These are phyloP conservation scores for Massarina eburnea DNA, from an alignment of 2,329 filamentous ascomycete species.

Conservation along the genomic window DNA sequence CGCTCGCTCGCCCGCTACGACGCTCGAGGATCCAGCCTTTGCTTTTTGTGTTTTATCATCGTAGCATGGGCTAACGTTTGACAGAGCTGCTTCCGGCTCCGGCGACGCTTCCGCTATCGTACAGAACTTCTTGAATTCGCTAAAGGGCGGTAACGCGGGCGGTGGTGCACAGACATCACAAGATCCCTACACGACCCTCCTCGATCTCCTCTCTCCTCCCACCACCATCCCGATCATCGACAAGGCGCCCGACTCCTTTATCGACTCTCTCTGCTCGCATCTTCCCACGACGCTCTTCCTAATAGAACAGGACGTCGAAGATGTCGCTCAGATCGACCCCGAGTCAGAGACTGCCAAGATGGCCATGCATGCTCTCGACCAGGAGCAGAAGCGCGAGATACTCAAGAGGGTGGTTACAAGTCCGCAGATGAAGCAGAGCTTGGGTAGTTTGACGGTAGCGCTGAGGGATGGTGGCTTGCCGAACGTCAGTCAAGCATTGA, in stretches of 20 bases:
- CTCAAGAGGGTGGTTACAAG: slow-evolving; percentile 81
- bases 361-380: slow-evolving; percentile 71
- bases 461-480: slow-evolving; percentile 88
- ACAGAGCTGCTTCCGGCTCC: slow-evolving; percentile 53
- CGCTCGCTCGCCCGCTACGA: slow-evolving; percentile 30
- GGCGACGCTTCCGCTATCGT: slow-evolving; percentile 75
- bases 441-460: slow-evolving; percentile 82
- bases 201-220: slow-evolving; percentile 78
- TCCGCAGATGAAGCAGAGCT: slow-evolving; percentile 86
- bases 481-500: slow-evolving; percentile 82
- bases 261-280: slow-evolving; percentile 75
- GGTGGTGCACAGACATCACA: slow-evolving; percentile 47
- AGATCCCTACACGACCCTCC: slow-evolving; percentile 77
- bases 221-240: slow-evolving; percentile 79
- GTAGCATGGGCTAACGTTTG: slow-evolving; percentile 25
- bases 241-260: slow-evolving; percentile 61
- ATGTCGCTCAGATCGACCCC: slow-evolving; percentile 65
- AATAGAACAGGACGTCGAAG: slow-evolving; percentile 68
- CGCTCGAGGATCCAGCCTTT: slow-evolving; percentile 22
- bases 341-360: slow-evolving; percentile 68
- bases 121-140: slow-evolving; percentile 83
- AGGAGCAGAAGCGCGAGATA: slow-evolving; percentile 77
- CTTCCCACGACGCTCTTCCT: slow-evolving; percentile 79
- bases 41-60: slow-evolving; percentile 8
- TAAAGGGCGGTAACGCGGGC: slow-evolving; percentile 59